phyloP scores from a whole-genome alignment of 1,284 basidiomycete genomes.

The Trametes versicolor region DNA sequence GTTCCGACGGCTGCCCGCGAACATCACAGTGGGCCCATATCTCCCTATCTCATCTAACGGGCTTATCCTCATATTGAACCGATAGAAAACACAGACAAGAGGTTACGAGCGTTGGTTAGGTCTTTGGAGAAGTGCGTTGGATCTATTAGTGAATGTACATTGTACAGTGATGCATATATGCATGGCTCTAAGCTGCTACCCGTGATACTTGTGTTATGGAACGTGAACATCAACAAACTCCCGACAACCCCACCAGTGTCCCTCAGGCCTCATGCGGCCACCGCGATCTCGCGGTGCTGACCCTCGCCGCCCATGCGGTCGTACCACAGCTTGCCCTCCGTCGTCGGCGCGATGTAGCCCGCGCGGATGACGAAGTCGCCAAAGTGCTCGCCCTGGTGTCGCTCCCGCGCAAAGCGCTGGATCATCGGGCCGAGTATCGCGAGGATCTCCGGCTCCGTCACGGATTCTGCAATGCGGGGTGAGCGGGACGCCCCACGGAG shows the following conservation, averaged over 20 bases:
- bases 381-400: constrained; percentile 91
- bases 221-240: background rate
- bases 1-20: constrained; percentile 34
- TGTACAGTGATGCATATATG: constrained; percentile 19
- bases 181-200: constrained; percentile 1
- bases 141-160: constrained; percentile 13
- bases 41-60: background rate
- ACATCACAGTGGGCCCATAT: constrained; percentile 1
- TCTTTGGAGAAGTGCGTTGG: background rate
- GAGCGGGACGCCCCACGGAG: background rate
- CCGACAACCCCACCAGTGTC: background rate
- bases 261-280: constrained; percentile 24
- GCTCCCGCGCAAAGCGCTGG: constrained; percentile 90
- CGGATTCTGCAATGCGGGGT: constrained; percentile 69
- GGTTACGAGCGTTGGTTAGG: no score
- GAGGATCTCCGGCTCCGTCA: constrained; percentile 94
- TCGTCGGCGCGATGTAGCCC: constrained; percentile 86
- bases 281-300: constrained; percentile 47
- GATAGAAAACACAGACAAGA: background rate
- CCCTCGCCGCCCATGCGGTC: constrained; percentile 83
- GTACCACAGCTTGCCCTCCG: constrained; percentile 85
- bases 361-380: constrained; percentile 95
- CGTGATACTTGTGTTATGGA: constrained; percentile 7
- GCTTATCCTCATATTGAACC: no score
- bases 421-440: constrained; percentile 93